Percentiles rank a stretch among this genome's conserved stretches.
phyloP scores from a whole-genome alignment of 257 asterid genomes.

The Thymus mandschuricus region DNA sequence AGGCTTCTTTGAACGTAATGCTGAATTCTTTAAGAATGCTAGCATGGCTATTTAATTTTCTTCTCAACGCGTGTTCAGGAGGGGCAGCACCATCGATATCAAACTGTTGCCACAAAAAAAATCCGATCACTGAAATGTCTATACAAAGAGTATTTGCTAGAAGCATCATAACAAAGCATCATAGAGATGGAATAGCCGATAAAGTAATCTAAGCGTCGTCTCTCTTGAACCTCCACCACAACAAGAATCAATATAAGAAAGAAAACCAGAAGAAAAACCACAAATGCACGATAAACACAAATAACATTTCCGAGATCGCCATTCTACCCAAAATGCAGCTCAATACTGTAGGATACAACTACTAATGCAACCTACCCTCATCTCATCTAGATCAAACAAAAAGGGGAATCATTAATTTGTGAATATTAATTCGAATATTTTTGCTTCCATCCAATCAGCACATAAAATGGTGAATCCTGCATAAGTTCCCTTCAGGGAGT shows the following conservation, averaged over 20 bases:
- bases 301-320: no score
- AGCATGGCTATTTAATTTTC: slow-evolving; percentile 82
- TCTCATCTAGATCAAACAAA: slow-evolving; percentile 4
- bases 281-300: no score
- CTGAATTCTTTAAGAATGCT: slow-evolving; percentile 93
- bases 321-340: no score
- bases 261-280: neutral
- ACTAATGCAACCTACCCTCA: neutral
- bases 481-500: neutral
- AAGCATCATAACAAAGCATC: slow-evolving; percentile 2
- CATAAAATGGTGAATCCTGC: neutral
- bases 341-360: no score
- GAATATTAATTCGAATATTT: neutral
- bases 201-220: neutral
- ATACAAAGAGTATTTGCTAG: neutral
- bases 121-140: slow-evolving; percentile 20
- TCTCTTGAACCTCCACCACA: slow-evolving; percentile 2
- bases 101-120: slow-evolving; percentile 54
- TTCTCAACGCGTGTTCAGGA: slow-evolving; percentile 96
- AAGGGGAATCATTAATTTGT: no score
- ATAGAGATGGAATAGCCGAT: neutral
- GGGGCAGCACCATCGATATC: slow-evolving; percentile 91
- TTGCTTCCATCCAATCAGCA: slow-evolving; percentile 11
- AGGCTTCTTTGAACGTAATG: slow-evolving; percentile 85
- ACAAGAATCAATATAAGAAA: neutral